Percentiles rank a stretch among this genome's conserved stretches.
phyloP scores from a whole-genome alignment of 1,284 basidiomycete genomes.

The Fomes fomentarius region DNA sequence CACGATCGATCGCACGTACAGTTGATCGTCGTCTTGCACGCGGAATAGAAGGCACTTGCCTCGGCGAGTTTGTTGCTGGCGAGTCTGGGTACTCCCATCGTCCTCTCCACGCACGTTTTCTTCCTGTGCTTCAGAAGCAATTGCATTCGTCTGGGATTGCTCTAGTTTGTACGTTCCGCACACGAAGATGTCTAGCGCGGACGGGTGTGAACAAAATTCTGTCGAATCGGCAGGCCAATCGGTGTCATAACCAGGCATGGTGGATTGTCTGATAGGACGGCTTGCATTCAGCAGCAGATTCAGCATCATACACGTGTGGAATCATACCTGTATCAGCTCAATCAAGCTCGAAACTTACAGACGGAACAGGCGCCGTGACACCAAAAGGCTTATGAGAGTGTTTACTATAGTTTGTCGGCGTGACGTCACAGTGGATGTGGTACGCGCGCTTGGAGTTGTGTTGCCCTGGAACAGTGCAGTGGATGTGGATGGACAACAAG shows the following conservation, averaged over 20 bases:
- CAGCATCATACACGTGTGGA: no score
- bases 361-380: no score
- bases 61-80: slow-evolving; percentile 44
- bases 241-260: slow-evolving; percentile 62
- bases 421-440: slow-evolving; percentile 4
- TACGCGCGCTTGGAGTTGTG: slow-evolving; percentile 2
- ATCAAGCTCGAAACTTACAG: no score
- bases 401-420: background rate
- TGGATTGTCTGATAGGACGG: no score
- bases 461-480: background rate
- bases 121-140: no score
- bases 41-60: slow-evolving; percentile 76
- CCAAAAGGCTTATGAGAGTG: no score
- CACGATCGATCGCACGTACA: slow-evolving; percentile 16
- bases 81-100: slow-evolving; percentile 1
- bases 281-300: no score
- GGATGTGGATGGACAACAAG: background rate
- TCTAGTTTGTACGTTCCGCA: slow-evolving; percentile 90
- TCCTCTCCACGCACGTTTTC: slow-evolving; percentile 1
- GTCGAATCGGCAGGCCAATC: slow-evolving; percentile 86
- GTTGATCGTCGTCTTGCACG: slow-evolving; percentile 33
- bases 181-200: slow-evolving; percentile 67
- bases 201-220: slow-evolving; percentile 82
- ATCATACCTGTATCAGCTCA: no score
- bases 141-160: slow-evolving; percentile 34